These are phyloP conservation scores for Trichothecium roseum DNA, from an alignment of 2,329 filamentous ascomycete species.

Conservation along the genomic window DNA sequence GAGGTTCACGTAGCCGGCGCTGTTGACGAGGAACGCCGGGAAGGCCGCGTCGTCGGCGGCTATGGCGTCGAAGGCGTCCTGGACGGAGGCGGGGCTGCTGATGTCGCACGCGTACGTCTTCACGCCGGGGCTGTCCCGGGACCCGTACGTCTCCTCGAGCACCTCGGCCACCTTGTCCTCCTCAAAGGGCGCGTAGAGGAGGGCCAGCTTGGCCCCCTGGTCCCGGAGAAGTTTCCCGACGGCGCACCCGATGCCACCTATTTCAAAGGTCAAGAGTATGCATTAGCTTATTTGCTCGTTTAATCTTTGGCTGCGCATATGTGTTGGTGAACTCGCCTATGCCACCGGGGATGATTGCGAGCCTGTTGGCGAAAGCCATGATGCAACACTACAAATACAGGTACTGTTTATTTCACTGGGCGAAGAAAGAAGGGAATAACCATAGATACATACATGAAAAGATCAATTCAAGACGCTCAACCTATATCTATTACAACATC, in stretches of 20 bases:
- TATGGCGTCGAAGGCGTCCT: slow-evolving; percentile 5
- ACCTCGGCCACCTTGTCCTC: slow-evolving; percentile 1
- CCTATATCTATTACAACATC: no score
- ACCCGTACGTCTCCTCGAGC: slow-evolving; percentile 4
- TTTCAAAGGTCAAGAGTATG: neutral
- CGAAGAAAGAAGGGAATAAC: no score
- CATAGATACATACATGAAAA: no score
- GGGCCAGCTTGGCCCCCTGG: slow-evolving; percentile 5
- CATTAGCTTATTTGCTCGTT: neutral
- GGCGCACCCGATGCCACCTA: slow-evolving; percentile 7
- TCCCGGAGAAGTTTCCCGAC: slow-evolving; percentile 2
- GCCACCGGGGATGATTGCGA: slow-evolving; percentile 7
- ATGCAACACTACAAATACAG: neutral
- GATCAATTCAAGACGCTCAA: no score
- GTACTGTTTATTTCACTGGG: no score
- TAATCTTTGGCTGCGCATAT: no score
- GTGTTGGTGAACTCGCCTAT: slow-evolving; percentile 2
- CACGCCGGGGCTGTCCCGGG: neutral
- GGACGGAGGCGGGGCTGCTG: slow-evolving; percentile 3
- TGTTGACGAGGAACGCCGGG: slow-evolving; percentile 6
- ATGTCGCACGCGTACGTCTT: slow-evolving; percentile 7
- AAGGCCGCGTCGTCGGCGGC: slow-evolving; percentile 1
- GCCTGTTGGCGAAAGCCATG: slow-evolving; percentile 3
- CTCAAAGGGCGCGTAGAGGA: slow-evolving; percentile 8
- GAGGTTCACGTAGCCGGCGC: slow-evolving; percentile 7